Conservation (phyloP, 805 yeast species). For the Hanseniaspora vineae region DNA sequence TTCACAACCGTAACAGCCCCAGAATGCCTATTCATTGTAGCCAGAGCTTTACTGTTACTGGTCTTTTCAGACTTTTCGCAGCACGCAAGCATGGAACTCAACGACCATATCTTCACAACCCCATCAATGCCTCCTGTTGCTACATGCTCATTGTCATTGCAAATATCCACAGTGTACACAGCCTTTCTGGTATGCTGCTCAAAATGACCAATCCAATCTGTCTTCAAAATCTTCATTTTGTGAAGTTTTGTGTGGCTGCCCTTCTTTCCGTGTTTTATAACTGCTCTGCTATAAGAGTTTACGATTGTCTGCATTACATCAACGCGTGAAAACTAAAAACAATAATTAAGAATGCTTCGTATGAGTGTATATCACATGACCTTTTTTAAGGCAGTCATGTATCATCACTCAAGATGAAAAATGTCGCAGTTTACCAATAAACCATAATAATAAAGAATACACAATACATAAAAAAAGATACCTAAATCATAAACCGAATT, state of each 20-base stretch:
- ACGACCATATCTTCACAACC: constrained; percentile 80
- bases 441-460: too few species aligned
- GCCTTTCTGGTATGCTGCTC: constrained; percentile 77
- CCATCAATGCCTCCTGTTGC: constrained; percentile 96
- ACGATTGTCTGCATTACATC: background rate
- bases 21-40: constrained; percentile 88
- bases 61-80: constrained; percentile 14
- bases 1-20: constrained; percentile 93
- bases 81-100: constrained; percentile 32
- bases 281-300: too few species aligned
- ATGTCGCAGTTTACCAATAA: too few species aligned
- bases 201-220: constrained; percentile 59
- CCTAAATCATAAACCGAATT: constrained; percentile 2
- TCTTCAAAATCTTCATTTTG: constrained; percentile 49
- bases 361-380: too few species aligned
- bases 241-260: background rate
- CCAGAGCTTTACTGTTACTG: constrained; percentile 42
- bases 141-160: constrained; percentile 68
- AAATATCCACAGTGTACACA: constrained; percentile 70
- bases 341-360: too few species aligned
- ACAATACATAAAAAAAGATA: background rate
- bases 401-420: too few species aligned
- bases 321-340: background rate
- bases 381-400: too few species aligned
- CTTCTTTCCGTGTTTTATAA: background rate